Base-by-base conservation (phyloP, 495 filamentous ascomycete species). In the Talaromyces proteolyticus region DNA sequence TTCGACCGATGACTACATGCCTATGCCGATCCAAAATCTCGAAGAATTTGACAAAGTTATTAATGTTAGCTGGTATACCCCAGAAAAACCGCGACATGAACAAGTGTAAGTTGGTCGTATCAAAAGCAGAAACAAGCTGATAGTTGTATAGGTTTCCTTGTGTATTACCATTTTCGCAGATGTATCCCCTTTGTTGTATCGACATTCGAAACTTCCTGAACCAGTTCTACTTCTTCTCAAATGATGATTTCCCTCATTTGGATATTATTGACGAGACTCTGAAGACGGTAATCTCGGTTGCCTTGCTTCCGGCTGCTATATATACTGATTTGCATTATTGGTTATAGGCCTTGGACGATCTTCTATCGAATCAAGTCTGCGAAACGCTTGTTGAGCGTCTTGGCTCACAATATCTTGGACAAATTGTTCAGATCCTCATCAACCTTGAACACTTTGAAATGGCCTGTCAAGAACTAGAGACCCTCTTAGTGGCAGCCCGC, bases 141-240 rank as follows among this genome's bases (percentile, higher is more conserved):
- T 60, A 17, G 46, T 16, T 19, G 25, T 43, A 40, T 52, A 92
- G 89, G 2, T 95, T 92, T 60, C 94, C 93, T 3, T 91, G 84
- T 62, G 86, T 95, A 46, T 71, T 99, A 12, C 93, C 93, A 11
- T 99, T 99, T 63, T 96, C 91, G 34, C 91, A 96, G 52, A 97
- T 99, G 93, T 99, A 97, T 63, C 91, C 91, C 4, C 76, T 96
- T 25, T 96, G 91, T 67, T 99, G 93, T 72, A 96, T 96, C 56
- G 89, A 96, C 57, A 96, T 99, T 57, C 81, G 91, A 21, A 94
- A 96, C 60, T 96, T 97, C 59, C 73, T 96, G 22, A 95, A 95
- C 63, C 89, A 96, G 59, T 95, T 97, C 53, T 96, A 95, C 63
- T 87, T 89, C 63, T 97, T 96, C 58, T 88, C 88, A 4, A 91